Evolutionary conservation across 495 filamentous ascomycete genomes (phyloP).

Genomic region (Tuber aestivum): DNA sequence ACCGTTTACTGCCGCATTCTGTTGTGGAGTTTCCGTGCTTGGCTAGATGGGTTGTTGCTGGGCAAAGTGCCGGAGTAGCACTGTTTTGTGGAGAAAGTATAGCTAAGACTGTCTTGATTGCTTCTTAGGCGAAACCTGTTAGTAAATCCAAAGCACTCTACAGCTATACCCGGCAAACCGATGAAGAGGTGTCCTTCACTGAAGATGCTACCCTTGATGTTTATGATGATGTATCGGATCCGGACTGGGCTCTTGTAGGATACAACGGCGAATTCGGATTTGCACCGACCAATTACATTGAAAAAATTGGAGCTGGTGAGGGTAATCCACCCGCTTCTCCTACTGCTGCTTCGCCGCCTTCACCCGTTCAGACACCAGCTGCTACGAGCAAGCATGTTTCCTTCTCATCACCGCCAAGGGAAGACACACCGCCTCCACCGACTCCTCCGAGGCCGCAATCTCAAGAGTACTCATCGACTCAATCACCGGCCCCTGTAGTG

Average conservation of each 20-base stretch:
- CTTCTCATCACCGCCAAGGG: slow-evolving; percentile 35
- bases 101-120: slow-evolving; percentile 29
- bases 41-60: slow-evolving; percentile 11
- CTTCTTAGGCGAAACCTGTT: slow-evolving; percentile 60
- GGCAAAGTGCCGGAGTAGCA: slow-evolving; percentile 11
- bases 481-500: slow-evolving; percentile 23
- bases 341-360: slow-evolving; percentile 15
- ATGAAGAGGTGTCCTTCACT: slow-evolving; percentile 92
- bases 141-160: slow-evolving; percentile 78
- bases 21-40: slow-evolving; percentile 8
- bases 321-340: slow-evolving; percentile 30
- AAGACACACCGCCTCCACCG: slow-evolving; percentile 34
- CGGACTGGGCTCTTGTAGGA: slow-evolving; percentile 93
- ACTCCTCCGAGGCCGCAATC: slow-evolving; percentile 35
- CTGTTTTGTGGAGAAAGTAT: slow-evolving; percentile 7
- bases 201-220: slow-evolving; percentile 80
- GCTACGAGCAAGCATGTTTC: slow-evolving; percentile 34
- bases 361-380: slow-evolving; percentile 16
- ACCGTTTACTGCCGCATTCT: slow-evolving; percentile 14
- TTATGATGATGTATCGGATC: slow-evolving; percentile 75
- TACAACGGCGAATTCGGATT: slow-evolving; percentile 83
- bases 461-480: slow-evolving; percentile 14
- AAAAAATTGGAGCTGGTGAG: slow-evolving; percentile 49
- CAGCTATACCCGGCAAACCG: slow-evolving; percentile 94
- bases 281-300: slow-evolving; percentile 95